Base-by-base conservation (phyloP, 2,329 filamentous ascomycete species). In the Scedosporium minutisporum region DNA sequence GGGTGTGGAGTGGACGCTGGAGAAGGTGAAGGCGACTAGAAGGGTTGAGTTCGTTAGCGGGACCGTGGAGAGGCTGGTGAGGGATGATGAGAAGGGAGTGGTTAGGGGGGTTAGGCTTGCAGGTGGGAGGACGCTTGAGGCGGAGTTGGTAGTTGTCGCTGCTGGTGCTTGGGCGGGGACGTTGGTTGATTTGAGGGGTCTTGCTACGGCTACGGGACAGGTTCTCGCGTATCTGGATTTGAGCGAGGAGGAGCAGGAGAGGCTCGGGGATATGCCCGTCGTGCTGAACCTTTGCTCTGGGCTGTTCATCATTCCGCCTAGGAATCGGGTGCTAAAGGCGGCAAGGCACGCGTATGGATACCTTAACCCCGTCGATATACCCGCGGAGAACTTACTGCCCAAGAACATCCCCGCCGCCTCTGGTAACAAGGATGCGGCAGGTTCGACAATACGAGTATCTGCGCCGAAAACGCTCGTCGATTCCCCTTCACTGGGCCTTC, bases 131-230 rank as follows among this genome's bases (percentile, higher is more conserved):
- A 75, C 71, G 9, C 66, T 91, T 6, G 76, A 74, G 3, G 90
- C 89, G 1, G 89, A 91, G 64, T 79, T 96, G 6, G 87, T 90
- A 41, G 79, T 97, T 62, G 80, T 96, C 2, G 92, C 93, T 0
- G 87, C 92, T 0, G 93, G 93, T 16, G 92, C 93, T 4, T 97
- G 93, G 93, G 91, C 90, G 2, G 84, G 87, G 2, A 81, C 83
- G 1, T 80, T 97, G 23, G 76, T 97, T 63, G 89, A 96, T 73
- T 78, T 97, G 0, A 80, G 87, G 57, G 90, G 91, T 27, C 84
- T 89, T 55, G 87, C 87, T 46, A 83, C 88, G 66, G 89, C 93
- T 2, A 96, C 91, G 0, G 93, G 91, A 14, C 93, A 97, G 69
- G 83, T 85, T 0, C 72, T 97, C 27, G 88, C 83, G 12, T 97